Conservation (phyloP, 148 eudicot species). For the Nyssa sinensis region DNA sequence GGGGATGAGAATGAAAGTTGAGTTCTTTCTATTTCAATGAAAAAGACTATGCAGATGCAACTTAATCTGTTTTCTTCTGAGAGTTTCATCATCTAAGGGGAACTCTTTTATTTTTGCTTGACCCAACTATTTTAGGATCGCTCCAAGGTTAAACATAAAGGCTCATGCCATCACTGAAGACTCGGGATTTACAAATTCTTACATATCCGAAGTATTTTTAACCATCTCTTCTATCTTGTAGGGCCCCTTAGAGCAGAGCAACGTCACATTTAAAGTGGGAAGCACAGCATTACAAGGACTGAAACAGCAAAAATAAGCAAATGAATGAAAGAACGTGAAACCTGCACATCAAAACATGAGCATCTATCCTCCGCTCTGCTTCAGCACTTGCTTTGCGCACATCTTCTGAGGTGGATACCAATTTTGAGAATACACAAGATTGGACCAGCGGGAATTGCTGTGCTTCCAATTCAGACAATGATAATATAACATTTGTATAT, state of each 20-base stretch:
- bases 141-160: neutral
- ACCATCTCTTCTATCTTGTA: neutral
- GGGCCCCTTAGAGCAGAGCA: neutral
- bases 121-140: neutral
- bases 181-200: neutral
- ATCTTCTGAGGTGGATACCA: conserved; percentile 70
- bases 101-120: neutral
- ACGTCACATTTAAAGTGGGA: neutral
- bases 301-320: neutral
- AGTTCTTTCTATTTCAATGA: neutral
- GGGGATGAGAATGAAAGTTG: neutral
- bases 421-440: conserved; percentile 83
- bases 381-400: conserved; percentile 86
- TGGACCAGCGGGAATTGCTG: conserved; percentile 81
- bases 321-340: conserved; percentile 23
- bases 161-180: neutral
- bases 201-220: neutral
- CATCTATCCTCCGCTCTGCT: conserved; percentile 74
- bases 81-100: neutral
- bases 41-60: too few species aligned
- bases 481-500: conserved; percentile 60
- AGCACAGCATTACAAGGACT: conserved; percentile 2
- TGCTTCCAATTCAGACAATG: conserved; percentile 81
- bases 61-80: neutral
- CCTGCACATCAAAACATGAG: conserved; percentile 74